phyloP scores from a whole-genome alignment of 371 early-diverging fungal genomes.

The Mortierella sp. region DNA sequence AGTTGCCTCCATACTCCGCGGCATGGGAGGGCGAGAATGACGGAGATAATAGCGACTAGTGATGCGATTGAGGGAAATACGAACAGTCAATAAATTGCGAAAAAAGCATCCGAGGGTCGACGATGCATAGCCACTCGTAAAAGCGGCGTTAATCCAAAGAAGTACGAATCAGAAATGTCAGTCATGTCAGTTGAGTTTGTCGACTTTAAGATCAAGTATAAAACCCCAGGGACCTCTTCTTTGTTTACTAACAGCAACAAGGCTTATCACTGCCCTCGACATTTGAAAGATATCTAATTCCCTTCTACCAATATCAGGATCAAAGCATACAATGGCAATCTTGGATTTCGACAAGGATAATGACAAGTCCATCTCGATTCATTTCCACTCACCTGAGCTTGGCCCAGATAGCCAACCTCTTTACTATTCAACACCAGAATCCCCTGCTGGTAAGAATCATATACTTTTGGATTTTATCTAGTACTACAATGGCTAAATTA shows the following conservation, averaged over 20 bases:
- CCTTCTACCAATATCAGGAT: neutral
- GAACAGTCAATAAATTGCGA: no score
- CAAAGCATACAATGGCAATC: slow-evolving; percentile 29
- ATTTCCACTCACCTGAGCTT: slow-evolving; percentile 37
- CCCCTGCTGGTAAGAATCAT: slow-evolving; percentile 28
- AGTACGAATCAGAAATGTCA: no score
- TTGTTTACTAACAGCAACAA: no score
- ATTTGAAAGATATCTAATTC: neutral
- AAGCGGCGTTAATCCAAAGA: no score
- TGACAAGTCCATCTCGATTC: slow-evolving; percentile 34
- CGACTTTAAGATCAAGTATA: neutral
- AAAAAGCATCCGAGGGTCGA: no score
- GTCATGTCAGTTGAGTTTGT: no score
- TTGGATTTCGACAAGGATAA: slow-evolving; percentile 41
- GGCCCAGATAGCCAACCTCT: slow-evolving; percentile 46
- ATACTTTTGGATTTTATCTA: neutral
- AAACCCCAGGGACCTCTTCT: no score
- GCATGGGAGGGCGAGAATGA: slow-evolving; percentile 10
- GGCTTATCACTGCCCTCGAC: neutral
- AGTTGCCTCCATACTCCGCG: slow-evolving; percentile 31
- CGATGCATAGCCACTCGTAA: no score
- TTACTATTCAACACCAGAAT: slow-evolving; percentile 41
- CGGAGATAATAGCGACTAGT: slow-evolving; percentile 20
- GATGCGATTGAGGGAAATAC: no score
- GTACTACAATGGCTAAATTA: no score